A percentile compares a stretch with the other conserved stretches of the same genome.
These are phyloP conservation scores for Melampsora larici-populina DNA, from an alignment of 1,284 basidiomycete species.

Conservation along the genomic window DNA sequence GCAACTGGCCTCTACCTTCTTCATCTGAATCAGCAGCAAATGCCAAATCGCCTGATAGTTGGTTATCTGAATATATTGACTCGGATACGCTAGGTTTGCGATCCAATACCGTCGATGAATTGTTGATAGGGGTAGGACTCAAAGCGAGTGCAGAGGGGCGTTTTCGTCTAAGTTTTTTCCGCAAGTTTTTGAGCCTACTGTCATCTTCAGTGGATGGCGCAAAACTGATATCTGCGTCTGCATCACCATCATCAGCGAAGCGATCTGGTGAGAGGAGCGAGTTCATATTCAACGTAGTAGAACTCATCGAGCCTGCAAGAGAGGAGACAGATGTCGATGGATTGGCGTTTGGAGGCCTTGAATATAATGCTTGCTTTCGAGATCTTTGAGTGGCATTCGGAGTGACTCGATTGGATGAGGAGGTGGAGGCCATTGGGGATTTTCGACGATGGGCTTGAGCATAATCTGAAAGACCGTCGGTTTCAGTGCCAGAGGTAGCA, in stretches of 20 bases:
- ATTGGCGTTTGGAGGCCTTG: conserved; percentile 10
- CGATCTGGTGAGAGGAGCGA: not conserved
- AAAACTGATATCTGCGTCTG: conserved; percentile 5
- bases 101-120: not conserved
- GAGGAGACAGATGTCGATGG: conserved; percentile 8
- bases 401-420: conserved; percentile 9
- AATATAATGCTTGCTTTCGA: conserved; percentile 37
- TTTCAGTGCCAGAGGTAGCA: conserved; percentile 20
- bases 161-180: conserved; percentile 25
- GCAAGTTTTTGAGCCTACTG: not conserved
- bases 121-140: not conserved
- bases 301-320: conserved; percentile 19
- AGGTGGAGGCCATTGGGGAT: not conserved
- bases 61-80: conserved; percentile 5
- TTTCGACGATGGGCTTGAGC: not conserved
- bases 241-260: conserved; percentile 2
- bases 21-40: conserved; percentile 42
- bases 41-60: conserved; percentile 20
- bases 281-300: conserved; percentile 28
- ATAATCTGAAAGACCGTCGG: conserved; percentile 21
- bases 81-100: conserved; percentile 2
- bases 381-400: conserved; percentile 25
- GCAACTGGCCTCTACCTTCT: conserved; percentile 14
- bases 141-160: conserved; percentile 27
- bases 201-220: not conserved